Evolutionary conservation across 768 basidiomycete genomes (phyloP).

Genomic region (Ramaria rubella): DNA sequence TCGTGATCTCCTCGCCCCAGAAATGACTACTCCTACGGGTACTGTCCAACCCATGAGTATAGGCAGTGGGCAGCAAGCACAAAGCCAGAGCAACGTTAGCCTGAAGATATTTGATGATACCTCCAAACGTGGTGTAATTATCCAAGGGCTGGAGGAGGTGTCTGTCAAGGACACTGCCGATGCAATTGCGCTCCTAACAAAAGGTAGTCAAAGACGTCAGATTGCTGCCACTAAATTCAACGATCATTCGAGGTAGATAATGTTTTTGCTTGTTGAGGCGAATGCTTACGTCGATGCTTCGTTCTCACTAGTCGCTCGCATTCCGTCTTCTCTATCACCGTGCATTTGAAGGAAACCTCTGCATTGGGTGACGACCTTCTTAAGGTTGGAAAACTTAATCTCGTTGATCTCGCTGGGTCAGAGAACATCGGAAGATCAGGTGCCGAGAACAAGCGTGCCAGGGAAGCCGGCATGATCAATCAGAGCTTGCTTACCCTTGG

Average conservation of each 20-base stretch:
- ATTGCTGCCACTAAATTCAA: slow-evolving; percentile 97
- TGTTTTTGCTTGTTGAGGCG: neutral
- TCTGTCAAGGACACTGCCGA: slow-evolving; percentile 76
- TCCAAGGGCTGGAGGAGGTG: slow-evolving; percentile 91
- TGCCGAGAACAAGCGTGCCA: slow-evolving; percentile 88
- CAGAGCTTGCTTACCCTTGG: slow-evolving; percentile 95
- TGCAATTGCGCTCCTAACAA: slow-evolving; percentile 76
- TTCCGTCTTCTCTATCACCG: slow-evolving; percentile 93
- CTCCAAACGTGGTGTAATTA: slow-evolving; percentile 81
- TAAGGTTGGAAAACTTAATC: slow-evolving; percentile 90
- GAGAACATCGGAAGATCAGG: slow-evolving; percentile 96
- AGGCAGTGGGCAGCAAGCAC: slow-evolving; percentile 33
- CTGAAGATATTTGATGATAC: slow-evolving; percentile 93
- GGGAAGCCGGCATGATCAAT: slow-evolving; percentile 99
- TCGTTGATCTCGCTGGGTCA: slow-evolving; percentile 95
- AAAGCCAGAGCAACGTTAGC: slow-evolving; percentile 38
- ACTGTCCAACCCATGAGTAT: slow-evolving; percentile 73
- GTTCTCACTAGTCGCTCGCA: slow-evolving; percentile 76
- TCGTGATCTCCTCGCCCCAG: slow-evolving; percentile 80
- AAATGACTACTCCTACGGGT: slow-evolving; percentile 64
- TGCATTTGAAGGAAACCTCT: slow-evolving; percentile 82
- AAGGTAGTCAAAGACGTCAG: slow-evolving; percentile 86
- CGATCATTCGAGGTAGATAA: slow-evolving; percentile 63
- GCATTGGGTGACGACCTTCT: slow-evolving; percentile 79
- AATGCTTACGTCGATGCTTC: neutral